Percentiles rank a stretch among this genome's conserved stretches.
phyloP scores from a whole-genome alignment of 192 early-diverging fungal species.

The Podila clonocystis region DNA sequence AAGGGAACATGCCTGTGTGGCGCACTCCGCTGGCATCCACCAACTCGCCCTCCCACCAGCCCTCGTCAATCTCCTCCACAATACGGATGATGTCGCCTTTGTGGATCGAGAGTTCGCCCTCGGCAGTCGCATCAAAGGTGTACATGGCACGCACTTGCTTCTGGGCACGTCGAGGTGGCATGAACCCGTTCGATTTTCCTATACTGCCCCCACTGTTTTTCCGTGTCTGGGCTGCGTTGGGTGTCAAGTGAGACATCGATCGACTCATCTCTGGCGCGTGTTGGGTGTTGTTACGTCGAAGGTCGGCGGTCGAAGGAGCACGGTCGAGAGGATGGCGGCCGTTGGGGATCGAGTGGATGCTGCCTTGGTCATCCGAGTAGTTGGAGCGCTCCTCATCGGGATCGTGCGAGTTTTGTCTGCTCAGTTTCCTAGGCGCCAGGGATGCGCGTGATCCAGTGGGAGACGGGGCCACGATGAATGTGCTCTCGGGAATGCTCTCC shows the following conservation, averaged over 20 bases:
- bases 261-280: slow-evolving; percentile 32
- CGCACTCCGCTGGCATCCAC: slow-evolving; percentile 68
- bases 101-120: slow-evolving; percentile 83
- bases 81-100: slow-evolving; percentile 91
- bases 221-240: slow-evolving; percentile 41
- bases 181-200: slow-evolving; percentile 24
- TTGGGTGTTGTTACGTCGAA: slow-evolving; percentile 24
- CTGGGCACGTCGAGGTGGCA: slow-evolving; percentile 51
- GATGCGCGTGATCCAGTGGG: slow-evolving; percentile 39
- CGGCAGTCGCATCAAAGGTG: slow-evolving; percentile 82
- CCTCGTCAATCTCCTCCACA: slow-evolving; percentile 86
- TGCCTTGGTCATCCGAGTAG: slow-evolving; percentile 38
- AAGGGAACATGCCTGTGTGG: slow-evolving; percentile 89
- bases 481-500: slow-evolving; percentile 42
- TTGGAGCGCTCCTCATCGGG: slow-evolving; percentile 35
- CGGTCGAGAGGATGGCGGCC: slow-evolving; percentile 54
- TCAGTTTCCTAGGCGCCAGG: slow-evolving; percentile 16
- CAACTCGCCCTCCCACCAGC: slow-evolving; percentile 94
- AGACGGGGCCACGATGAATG: slow-evolving; percentile 16
- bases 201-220: slow-evolving; percentile 37
- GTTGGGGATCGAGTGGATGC: slow-evolving; percentile 47
- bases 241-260: slow-evolving; percentile 57
- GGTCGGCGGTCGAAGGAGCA: slow-evolving; percentile 47
- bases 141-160: slow-evolving; percentile 80
- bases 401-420: slow-evolving; percentile 34